phyloP scores from a whole-genome alignment of 2,329 filamentous ascomycete species.

The Exophiala aquamarina region DNA sequence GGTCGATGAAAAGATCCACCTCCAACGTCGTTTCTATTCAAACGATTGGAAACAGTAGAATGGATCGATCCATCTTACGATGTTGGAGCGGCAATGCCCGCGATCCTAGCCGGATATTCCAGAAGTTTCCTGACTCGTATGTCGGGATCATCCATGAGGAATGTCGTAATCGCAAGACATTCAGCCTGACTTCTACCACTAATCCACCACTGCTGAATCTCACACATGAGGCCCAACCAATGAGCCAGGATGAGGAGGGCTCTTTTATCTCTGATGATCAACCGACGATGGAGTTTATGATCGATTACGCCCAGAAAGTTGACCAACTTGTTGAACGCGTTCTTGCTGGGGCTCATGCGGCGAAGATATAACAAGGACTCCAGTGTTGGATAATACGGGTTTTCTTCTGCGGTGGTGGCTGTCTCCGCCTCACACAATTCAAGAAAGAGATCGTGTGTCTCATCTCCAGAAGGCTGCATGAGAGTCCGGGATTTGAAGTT shows the following conservation, averaged over 20 bases:
- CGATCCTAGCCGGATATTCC: constrained; percentile 12
- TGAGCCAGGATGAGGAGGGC: constrained; percentile 21
- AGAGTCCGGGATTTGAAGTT: neutral
- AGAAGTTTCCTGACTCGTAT: constrained; percentile 8
- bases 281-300: constrained; percentile 6
- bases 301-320: constrained; percentile 13
- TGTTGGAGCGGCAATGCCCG: neutral
- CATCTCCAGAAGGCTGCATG: constrained; percentile 1
- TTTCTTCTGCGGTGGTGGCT: constrained; percentile 4
- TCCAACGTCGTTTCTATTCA: too few relatives aligned
- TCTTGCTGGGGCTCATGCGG: constrained; percentile 7
- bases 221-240: constrained; percentile 19
- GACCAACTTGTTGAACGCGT: constrained; percentile 18
- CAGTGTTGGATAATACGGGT: constrained; percentile 14
- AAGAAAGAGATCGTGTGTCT: constrained; percentile 10
- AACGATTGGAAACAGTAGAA: too few relatives aligned
- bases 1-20: too few relatives aligned
- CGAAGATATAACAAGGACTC: constrained; percentile 13
- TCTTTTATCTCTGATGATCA: constrained; percentile 12
- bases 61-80: too few relatives aligned
- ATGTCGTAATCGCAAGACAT: constrained; percentile 11
- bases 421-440: constrained; percentile 10
- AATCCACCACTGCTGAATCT: constrained; percentile 20
- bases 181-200: constrained; percentile 11
- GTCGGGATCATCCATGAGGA: constrained; percentile 16